phyloP scores from a whole-genome alignment of 2,329 filamentous ascomycete species.

The Fusarium falciforme region DNA sequence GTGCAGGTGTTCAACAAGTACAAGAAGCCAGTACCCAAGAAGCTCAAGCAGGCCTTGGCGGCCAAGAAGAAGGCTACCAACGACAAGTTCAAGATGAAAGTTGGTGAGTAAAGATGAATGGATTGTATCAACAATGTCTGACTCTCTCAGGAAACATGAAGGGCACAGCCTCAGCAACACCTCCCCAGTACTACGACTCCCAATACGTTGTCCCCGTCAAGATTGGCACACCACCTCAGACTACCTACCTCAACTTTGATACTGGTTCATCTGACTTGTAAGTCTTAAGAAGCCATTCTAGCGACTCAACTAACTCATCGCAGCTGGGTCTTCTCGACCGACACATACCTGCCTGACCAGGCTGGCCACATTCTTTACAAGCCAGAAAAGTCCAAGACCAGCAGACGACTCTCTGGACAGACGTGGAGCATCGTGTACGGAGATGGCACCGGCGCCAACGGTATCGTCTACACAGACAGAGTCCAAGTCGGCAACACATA shows the following conservation, averaged over 20 bases:
- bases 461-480: constrained; percentile 73
- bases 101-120: constrained; percentile 15
- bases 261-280: constrained; percentile 67
- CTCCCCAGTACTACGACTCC: constrained; percentile 57
- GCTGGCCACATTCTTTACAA: constrained; percentile 68
- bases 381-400: constrained; percentile 56
- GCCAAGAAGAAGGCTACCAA: constrained; percentile 19
- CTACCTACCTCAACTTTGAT: constrained; percentile 75
- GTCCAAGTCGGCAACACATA: constrained; percentile 71
- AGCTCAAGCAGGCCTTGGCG: constrained; percentile 40
- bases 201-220: constrained; percentile 72
- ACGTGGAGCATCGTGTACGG: constrained; percentile 73
- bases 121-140: background rate
- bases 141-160: constrained; percentile 19
- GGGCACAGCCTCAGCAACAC: constrained; percentile 42
- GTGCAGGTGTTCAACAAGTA: constrained; percentile 53
- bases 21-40: constrained; percentile 44
- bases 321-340: constrained; percentile 77
- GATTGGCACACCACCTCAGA: constrained; percentile 68
- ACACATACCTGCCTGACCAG: constrained; percentile 60
- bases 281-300: constrained; percentile 1
- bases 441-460: constrained; percentile 71
- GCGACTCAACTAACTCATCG: constrained; percentile 23
- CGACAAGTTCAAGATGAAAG: constrained; percentile 40
- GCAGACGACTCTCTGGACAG: constrained; percentile 53